These are phyloP conservation scores for Aspergillus latus DNA, from an alignment of 2,329 filamentous ascomycete species.

Conservation along the genomic window DNA sequence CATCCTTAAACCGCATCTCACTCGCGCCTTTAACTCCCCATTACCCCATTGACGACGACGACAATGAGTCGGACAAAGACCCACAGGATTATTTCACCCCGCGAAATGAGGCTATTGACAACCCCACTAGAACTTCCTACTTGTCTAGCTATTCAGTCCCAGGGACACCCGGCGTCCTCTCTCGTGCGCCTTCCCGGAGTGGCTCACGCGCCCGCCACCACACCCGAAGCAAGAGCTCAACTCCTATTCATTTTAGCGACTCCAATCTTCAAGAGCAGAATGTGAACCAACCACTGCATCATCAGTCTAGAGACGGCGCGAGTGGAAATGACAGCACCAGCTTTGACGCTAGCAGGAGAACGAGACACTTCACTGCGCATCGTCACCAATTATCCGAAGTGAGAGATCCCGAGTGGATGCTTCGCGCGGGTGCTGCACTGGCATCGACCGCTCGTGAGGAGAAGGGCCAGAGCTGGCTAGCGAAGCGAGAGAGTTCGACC, in stretches of 20 bases:
- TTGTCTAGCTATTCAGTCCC: constrained; percentile 45
- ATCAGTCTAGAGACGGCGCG: constrained; percentile 16
- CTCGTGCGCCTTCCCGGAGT: constrained; percentile 44
- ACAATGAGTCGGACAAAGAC: constrained; percentile 26
- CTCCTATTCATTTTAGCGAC: constrained; percentile 35
- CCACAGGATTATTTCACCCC: constrained; percentile 35
- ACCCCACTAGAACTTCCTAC: constrained; percentile 39
- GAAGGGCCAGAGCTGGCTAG: constrained; percentile 64
- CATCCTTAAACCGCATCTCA: constrained; percentile 60
- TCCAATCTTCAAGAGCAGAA: constrained; percentile 34
- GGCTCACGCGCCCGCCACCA: constrained; percentile 37
- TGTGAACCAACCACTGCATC: constrained; percentile 29
- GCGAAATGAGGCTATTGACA: constrained; percentile 25
- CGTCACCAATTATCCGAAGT: constrained; percentile 11
- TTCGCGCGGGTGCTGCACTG: constrained; percentile 58
- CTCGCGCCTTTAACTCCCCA: constrained; percentile 59
- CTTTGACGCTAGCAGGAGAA: neutral
- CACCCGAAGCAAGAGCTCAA: constrained; percentile 37
- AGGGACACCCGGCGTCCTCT: constrained; percentile 44
- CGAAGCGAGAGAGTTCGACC: constrained; percentile 57
- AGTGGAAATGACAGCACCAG: neutral
- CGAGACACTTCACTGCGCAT: neutral
- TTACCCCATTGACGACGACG: constrained; percentile 54
- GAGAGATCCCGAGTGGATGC: constrained; percentile 57
- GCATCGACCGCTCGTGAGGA: constrained; percentile 58